Percentiles rank a stretch among this genome's conserved stretches.
Evolutionary conservation across 2,329 filamentous ascomycete genomes (phyloP).

Genomic region (Talaromyces sp.): DNA sequence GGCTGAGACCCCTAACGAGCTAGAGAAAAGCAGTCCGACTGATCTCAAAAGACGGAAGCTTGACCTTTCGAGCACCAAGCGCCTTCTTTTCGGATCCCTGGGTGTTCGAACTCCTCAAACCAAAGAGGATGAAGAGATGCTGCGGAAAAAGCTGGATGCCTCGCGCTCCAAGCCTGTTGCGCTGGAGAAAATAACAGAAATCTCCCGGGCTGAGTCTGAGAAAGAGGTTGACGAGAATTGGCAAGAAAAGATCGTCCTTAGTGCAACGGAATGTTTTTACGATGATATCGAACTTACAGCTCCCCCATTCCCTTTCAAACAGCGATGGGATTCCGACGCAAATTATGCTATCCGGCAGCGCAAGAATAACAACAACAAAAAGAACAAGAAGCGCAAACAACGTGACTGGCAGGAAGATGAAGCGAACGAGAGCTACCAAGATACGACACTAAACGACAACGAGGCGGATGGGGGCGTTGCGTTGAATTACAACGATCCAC

Average conservation of each 20-base stretch:
- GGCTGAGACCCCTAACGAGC: background rate
- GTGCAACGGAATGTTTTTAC: constrained; percentile 80
- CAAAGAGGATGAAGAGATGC: constrained; percentile 63
- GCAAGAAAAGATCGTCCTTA: constrained; percentile 69
- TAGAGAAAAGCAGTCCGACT: constrained; percentile 17
- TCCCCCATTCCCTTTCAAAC: constrained; percentile 45
- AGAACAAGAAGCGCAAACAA: constrained; percentile 44
- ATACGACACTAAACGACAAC: constrained; percentile 40
- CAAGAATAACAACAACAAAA: constrained; percentile 34
- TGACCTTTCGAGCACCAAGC: constrained; percentile 61
- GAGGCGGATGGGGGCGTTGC: constrained; percentile 29
- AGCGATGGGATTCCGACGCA: constrained; percentile 82
- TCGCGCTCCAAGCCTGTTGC: background rate
- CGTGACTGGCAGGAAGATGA: constrained; percentile 51
- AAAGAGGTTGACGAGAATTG: constrained; percentile 59
- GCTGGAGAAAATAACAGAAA: constrained; percentile 23
- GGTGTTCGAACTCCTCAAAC: constrained; percentile 67
- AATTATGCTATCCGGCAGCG: constrained; percentile 44
- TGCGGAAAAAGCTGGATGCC: constrained; percentile 59
- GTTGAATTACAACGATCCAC: constrained; percentile 46
- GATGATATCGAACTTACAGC: constrained; percentile 24
- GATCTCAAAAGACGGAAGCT: constrained; percentile 42
- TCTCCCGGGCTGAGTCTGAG: constrained; percentile 36
- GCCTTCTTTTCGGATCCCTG: constrained; percentile 69
- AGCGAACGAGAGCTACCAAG: constrained; percentile 43